A percentile compares a stretch with the other conserved stretches of the same genome.
Evolutionary conservation across 2,329 filamentous ascomycete genomes (phyloP).

Genomic region (Daldinia eschscholtzii): DNA sequence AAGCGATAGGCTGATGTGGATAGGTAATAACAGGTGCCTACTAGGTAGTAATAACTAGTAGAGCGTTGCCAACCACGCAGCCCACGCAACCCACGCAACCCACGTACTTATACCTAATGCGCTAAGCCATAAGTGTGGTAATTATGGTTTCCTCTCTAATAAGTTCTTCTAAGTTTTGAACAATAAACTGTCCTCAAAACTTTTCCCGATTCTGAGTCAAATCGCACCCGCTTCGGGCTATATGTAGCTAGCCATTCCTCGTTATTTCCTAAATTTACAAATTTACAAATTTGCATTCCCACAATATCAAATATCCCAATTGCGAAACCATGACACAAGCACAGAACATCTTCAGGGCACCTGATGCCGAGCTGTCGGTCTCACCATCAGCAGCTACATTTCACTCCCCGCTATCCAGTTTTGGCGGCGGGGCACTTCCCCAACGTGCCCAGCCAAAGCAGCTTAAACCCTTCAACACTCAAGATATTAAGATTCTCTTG

Average conservation of each 20-base stretch:
- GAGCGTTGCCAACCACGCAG: background rate
- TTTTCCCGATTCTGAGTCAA: slow-evolving; percentile 41
- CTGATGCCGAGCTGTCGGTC: slow-evolving; percentile 62
- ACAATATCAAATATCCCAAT: slow-evolving; percentile 11
- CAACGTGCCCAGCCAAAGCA: slow-evolving; percentile 72
- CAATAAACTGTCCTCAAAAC: slow-evolving; percentile 19
- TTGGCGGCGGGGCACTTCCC: slow-evolving; percentile 59
- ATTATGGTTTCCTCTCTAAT: slow-evolving; percentile 5
- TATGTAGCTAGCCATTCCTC: slow-evolving; percentile 32
- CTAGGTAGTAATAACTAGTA: slow-evolving; percentile 2
- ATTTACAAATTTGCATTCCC: slow-evolving; percentile 5
- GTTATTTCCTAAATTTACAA: slow-evolving; percentile 2
- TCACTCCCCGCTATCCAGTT: slow-evolving; percentile 77
- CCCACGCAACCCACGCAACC: slow-evolving; percentile 13
- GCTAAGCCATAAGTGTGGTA: slow-evolving; percentile 27
- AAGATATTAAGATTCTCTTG: slow-evolving; percentile 95
- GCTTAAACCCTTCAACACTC: slow-evolving; percentile 93
- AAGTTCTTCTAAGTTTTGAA: background rate
- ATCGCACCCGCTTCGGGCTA: slow-evolving; percentile 14
- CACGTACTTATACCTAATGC: slow-evolving; percentile 11
- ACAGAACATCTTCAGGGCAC: slow-evolving; percentile 62
- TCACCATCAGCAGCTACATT: slow-evolving; percentile 79
- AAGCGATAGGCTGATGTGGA: slow-evolving; percentile 35
- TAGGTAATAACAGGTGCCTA: background rate
- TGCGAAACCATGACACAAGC: slow-evolving; percentile 58